Evolutionary conservation across 495 filamentous ascomycete species (phyloP), one percentile per base, ranked within the genome.

Genomic region (Tetracladium setigerum): DNA sequence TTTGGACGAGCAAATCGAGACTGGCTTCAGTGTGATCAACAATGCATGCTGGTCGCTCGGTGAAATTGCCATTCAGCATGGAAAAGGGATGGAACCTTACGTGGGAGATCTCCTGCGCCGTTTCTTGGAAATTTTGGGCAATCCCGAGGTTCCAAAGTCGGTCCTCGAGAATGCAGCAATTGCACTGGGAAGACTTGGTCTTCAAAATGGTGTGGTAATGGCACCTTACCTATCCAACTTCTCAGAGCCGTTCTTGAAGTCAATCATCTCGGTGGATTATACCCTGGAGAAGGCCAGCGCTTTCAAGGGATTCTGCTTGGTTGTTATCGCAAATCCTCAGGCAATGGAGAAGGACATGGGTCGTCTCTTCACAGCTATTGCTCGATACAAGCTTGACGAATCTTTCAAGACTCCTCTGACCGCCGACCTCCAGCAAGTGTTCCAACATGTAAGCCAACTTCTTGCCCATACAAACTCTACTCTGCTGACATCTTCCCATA

Each of bases 31-130:
- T 37, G 91, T 95, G 14, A 76, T 97, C 47, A 99, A 97, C 74
- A 99, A 99, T 60, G 90, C 92, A 24, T 97, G 94, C 70, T 99
- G 92, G 92, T 92, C 90, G 27, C 84, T 81, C 17, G 92, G 92
- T 14, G 92, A 99, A 67, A 94, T 99, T 47, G 82, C 89, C 8
- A 81, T 96, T 64, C 80, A 87, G 57, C 79, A 87, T 55, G 76
- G 79, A 48, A 70, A 71, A 35, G 74, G 68, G 16, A 84, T 97
- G 76, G 73, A 70, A 1, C 86, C 89, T 0, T 95, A 84, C 55
- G 77, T 86, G 16, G 81, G 87, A 10, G 72, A 84, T 49, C 65
- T 96, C 11, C 84, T 95, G 42, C 73, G 79, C 27, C 81, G 84
- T 14, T 77, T 90, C 16, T 68, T 83, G 35, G 70, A 76, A 30